Evolutionary conservation across 768 basidiomycete genomes (phyloP), one percentile per base, ranked within the genome.

Genomic region (Termitomyces sp.): DNA sequence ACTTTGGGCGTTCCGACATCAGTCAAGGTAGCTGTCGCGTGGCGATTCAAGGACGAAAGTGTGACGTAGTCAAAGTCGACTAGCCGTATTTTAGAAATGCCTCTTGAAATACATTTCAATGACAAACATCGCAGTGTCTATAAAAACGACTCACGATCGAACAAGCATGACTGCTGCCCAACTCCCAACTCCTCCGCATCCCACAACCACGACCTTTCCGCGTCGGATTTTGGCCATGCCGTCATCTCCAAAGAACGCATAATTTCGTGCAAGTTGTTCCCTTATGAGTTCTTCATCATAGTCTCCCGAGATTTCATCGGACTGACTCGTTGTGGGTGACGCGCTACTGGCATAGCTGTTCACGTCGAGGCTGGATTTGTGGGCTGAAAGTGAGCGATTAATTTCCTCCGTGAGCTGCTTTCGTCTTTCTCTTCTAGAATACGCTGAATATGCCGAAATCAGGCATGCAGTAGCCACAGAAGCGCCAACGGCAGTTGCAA

Each of bases 1-100:
- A 98, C 96, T 71, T 99, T 98, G 1, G 96, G 89, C 11, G 86
- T 94, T 21, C 95, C 96, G 41, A 99, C 97, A 65, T 98, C 95
- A 2, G 85, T 75, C n/a, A 91, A 79, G 2, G 80, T 80, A 9
- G 97, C 97, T 5, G 91, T 90, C 17, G 96, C 95, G 65, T 98
- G 96, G 46, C 96, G 82, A 70, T 99, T 98, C 38, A 99, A 82
- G 0, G 94, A 97, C 2, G 92, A 95, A 14, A 99, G 76, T 0
- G 95, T 95, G 61, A 98, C 95, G 62, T 95, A 86, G 82, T 98
- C 97, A 69, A 98, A 98, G 76, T 98, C 92, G 10, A 94, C 75
- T n/a, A 93, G 78, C 21, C 92, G 82, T 62, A 92, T 84, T 56
- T 81, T 85, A 25, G 86, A 82, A 21, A 93, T 78, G 27, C 91